Conservation (phyloP, 2,329 filamentous ascomycete genomes). For the Aspergillus novofumigatus region DNA sequence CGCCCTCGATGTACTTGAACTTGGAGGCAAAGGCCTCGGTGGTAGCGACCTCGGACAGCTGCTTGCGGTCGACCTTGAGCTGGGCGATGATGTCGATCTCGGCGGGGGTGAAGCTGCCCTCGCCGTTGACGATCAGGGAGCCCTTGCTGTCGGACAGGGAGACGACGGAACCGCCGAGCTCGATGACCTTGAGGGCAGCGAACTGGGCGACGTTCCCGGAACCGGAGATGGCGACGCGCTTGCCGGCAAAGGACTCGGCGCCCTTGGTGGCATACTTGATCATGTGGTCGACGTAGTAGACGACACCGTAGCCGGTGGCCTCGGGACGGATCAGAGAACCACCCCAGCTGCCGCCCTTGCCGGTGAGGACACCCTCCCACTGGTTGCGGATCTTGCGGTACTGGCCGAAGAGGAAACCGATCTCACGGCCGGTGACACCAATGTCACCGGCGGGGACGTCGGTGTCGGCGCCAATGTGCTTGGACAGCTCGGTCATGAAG, state of each 20-base stretch:
- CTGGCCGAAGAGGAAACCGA: slow-evolving; percentile 90
- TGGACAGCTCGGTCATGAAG: slow-evolving; percentile 94
- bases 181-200: slow-evolving; percentile 91
- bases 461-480: slow-evolving; percentile 93
- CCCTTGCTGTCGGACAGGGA: slow-evolving; percentile 94
- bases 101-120: slow-evolving; percentile 67
- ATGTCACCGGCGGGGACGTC: slow-evolving; percentile 98
- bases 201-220: slow-evolving; percentile 98
- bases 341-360: slow-evolving; percentile 91
- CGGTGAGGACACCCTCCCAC: slow-evolving; percentile 95
- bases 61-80: slow-evolving; percentile 82
- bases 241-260: slow-evolving; percentile 80
- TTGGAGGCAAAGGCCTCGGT: slow-evolving; percentile 53
- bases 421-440: slow-evolving; percentile 85
- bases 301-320: slow-evolving; percentile 92
- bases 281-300: slow-evolving; percentile 97
- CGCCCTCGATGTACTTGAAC: slow-evolving; percentile 84
- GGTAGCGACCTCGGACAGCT: slow-evolving; percentile 68
- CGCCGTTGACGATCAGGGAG: slow-evolving; percentile 68
- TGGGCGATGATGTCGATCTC: slow-evolving; percentile 74
- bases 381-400: slow-evolving; percentile 85
- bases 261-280: slow-evolving; percentile 76
- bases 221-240: slow-evolving; percentile 91
- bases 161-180: slow-evolving; percentile 88
- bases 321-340: slow-evolving; percentile 91